A percentile compares a stretch with the other conserved stretches of the same genome.
Conservation (phyloP, 2,329 filamentous ascomycete genomes). For the Aspergillus proliferans region DNA sequence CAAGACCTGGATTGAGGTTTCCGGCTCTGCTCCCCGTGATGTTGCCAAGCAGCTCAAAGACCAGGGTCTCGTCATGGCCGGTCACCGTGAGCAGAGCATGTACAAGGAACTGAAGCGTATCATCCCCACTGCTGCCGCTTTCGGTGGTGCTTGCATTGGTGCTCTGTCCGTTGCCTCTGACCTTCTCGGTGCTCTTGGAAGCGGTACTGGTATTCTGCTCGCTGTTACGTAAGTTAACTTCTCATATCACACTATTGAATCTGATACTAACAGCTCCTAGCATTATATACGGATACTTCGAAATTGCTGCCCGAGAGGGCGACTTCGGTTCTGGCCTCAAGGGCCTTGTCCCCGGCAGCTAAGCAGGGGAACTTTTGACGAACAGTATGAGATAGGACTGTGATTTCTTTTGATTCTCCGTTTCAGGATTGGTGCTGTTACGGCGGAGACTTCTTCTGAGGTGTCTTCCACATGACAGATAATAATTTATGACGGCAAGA, state of each 20-base stretch:
- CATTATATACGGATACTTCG: conserved; percentile 99
- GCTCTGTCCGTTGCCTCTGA: conserved; percentile 92
- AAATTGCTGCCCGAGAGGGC: conserved; percentile 97
- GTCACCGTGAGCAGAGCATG: conserved; percentile 99
- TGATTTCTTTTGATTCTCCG: conserved; percentile 18
- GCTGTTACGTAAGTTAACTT: conserved; percentile 80
- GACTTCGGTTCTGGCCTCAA: conserved; percentile 72
- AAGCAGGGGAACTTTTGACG: conserved; percentile 26
- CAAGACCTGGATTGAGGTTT: conserved; percentile 99
- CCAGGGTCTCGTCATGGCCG: conserved; percentile 98
- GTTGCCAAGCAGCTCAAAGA: conserved; percentile 99
- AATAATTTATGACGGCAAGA: not conserved
- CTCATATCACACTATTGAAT: not conserved
- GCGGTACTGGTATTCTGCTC: conserved; percentile 93
- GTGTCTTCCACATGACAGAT: conserved; percentile 3
- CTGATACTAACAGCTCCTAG: conserved; percentile 44
- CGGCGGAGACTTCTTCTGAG: conserved; percentile 12
- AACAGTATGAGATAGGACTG: conserved; percentile 25
- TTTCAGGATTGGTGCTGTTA: conserved; percentile 22
- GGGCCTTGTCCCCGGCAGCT: conserved; percentile 54
- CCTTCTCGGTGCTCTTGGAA: conserved; percentile 90
- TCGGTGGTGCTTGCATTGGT: conserved; percentile 98
- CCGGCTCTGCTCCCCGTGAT: conserved; percentile 92
- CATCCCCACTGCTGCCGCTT: conserved; percentile 95
- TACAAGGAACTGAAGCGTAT: conserved; percentile 99